Evolutionary conservation across 2,329 filamentous ascomycete species (phyloP), one percentile per base, ranked within the genome.

Genomic region (Juglanconis oblonga): DNA sequence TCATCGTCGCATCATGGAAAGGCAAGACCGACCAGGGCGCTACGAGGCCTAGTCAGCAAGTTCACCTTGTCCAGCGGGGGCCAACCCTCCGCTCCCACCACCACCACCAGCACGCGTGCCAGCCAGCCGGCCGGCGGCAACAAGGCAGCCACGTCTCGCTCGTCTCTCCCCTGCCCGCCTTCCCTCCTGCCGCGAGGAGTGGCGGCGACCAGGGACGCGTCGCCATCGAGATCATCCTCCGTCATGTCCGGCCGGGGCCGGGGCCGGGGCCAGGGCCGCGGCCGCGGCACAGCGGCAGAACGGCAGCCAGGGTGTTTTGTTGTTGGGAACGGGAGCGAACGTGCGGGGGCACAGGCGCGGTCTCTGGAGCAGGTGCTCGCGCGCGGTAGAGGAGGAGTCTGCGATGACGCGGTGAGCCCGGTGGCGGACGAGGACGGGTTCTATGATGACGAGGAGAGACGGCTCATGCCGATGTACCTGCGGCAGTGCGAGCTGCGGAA

Each of bases 401-500:
- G 45, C 17, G 44, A 59, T 52, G 50, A 56, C 24, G 60, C 62
- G 5, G 52, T 57, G 6, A 59, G 53, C 38, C 53, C 55, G 14
- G 61, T 64, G 2, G 17, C 17, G 17, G 62, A 61, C 8, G 62
- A 66, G 5, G 64, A 62, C 0, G 65, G 64, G 9, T 61, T 63
- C 35, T 56, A 62, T 7, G 66, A 68, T 24, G 63, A 55, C 44
- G 67, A 70, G 32, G 66, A 66, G 59, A 58, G 67, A 32, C 59
- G 67, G 55, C 54, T 69, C 54, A 68, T 70, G 68, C 68, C 68
- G 10, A 45, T 69, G 59, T 68, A 66, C 36, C 47, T 66, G 57
- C 50, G 59, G 52, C 55, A 63, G 45, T 55, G 53, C 17, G 61
- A 65, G 45, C 32, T 59, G 47, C 61, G 64, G 7, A 61, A 62